Evolutionary conservation across 2,329 filamentous ascomycete genomes (phyloP).

Genomic region (Clonostachys chloroleuca): DNA sequence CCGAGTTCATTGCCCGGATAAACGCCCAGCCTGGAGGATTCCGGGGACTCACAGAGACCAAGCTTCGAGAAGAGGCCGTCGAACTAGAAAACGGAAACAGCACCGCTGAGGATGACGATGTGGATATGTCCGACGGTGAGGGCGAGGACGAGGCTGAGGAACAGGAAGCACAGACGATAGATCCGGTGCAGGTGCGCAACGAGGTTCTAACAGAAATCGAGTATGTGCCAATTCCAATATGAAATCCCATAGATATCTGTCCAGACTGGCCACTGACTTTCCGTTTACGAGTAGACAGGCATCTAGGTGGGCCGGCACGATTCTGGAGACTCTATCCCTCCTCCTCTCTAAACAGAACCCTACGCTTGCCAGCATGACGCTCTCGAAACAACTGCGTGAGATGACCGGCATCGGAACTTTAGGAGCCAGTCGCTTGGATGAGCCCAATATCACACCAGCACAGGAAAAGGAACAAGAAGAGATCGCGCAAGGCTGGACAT

Average conservation of each 20-base stretch:
- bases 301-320: conserved; percentile 57
- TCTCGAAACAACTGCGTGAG: conserved; percentile 67
- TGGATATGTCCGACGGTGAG: conserved; percentile 40
- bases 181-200: conserved; percentile 44
- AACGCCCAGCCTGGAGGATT: conserved; percentile 77
- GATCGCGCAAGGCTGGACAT: conserved; percentile 66
- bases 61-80: conserved; percentile 64
- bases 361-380: conserved; percentile 61
- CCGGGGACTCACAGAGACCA: conserved; percentile 70
- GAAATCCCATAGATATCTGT: neutral
- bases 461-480: conserved; percentile 52
- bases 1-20: conserved; percentile 74
- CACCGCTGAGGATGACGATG: conserved; percentile 37
- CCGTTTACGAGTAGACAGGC: neutral
- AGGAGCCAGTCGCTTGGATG: conserved; percentile 60
- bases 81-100: conserved; percentile 34
- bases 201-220: conserved; percentile 56
- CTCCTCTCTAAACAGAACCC: conserved; percentile 79
- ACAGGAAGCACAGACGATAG: conserved; percentile 35
- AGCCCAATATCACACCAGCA: conserved; percentile 52
- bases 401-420: conserved; percentile 71
- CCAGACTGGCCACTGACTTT: neutral
- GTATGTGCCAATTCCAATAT: conserved; percentile 26
- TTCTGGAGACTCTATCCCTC: conserved; percentile 79
- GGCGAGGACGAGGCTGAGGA: conserved; percentile 38